A percentile compares a stretch with the other conserved stretches of the same genome.
Evolutionary conservation across 2,329 filamentous ascomycete genomes (phyloP).

Genomic region (Chaetomium strumarium): DNA sequence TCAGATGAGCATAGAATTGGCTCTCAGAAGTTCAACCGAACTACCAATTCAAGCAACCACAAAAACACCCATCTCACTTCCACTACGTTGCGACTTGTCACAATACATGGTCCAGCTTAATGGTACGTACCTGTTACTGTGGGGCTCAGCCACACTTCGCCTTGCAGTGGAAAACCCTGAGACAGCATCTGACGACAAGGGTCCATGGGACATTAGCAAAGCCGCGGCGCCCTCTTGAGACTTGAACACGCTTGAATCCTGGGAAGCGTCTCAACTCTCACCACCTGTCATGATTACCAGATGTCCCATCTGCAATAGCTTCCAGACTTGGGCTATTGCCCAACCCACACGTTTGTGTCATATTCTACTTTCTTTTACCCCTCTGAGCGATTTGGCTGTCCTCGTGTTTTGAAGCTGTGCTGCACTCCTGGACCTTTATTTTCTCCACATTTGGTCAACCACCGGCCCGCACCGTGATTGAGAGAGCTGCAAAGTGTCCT

Average conservation of each 20-base stretch:
- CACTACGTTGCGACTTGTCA: too few species aligned
- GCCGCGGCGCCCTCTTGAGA: too few species aligned
- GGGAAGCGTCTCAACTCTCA: not conserved
- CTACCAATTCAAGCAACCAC: too few species aligned
- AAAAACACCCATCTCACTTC: too few species aligned
- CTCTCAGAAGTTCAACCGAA: too few species aligned
- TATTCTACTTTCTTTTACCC: not conserved
- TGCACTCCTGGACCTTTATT: not conserved
- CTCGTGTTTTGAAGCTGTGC: not conserved
- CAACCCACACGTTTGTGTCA: not conserved
- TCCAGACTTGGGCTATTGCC: not conserved
- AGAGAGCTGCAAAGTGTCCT: conserved; percentile 22
- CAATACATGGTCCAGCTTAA: too few species aligned
- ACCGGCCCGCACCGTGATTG: conserved; percentile 5
- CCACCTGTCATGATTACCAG: not conserved
- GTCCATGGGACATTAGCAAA: too few species aligned
- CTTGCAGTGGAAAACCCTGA: too few species aligned
- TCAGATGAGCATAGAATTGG: too few species aligned
- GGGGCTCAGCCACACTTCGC: too few species aligned
- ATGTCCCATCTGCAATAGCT: not conserved
- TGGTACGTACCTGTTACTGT: too few species aligned
- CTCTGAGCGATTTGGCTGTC: not conserved
- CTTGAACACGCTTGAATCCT: not conserved
- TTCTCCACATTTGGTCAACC: conserved; percentile 19
- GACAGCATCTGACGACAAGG: too few species aligned